Evolutionary conservation across 2,329 filamentous ascomycete species (phyloP).

Genomic region (Tolypocladium paradoxum): DNA sequence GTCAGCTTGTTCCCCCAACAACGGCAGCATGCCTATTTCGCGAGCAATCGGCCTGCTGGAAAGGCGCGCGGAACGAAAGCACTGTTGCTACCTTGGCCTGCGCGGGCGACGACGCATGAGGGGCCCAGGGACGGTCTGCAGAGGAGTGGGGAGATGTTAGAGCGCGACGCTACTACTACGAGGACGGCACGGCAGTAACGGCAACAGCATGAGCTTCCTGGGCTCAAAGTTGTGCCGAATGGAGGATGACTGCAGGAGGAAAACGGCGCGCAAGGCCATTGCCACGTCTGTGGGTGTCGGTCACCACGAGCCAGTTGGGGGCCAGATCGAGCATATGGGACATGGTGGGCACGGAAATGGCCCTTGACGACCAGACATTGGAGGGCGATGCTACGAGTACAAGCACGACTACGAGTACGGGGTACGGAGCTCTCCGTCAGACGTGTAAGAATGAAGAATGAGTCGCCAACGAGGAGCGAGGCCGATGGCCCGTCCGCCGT

Average conservation of each 20-base stretch:
- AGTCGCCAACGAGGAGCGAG: background rate
- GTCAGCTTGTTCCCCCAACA: background rate
- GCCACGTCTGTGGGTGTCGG: background rate
- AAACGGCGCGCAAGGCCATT: background rate
- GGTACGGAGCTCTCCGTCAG: too few relatives aligned
- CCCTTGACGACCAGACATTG: background rate
- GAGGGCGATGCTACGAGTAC: background rate
- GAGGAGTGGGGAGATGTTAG: background rate
- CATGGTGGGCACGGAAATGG: background rate
- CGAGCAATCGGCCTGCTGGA: background rate
- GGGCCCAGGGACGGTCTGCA: background rate
- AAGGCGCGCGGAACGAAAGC: background rate
- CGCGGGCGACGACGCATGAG: background rate
- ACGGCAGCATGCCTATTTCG: background rate
- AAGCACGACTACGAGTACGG: too few relatives aligned
- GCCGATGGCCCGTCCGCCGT: background rate
- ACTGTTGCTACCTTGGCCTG: background rate
- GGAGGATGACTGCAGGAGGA: slow-evolving; percentile 1
- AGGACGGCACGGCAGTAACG: background rate
- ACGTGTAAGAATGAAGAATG: too few relatives aligned
- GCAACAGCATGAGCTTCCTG: background rate
- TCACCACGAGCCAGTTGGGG: background rate
- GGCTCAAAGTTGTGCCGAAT: slow-evolving; percentile 3
- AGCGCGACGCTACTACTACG: background rate
- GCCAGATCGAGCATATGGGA: background rate